A percentile compares a stretch with the other conserved stretches of the same genome.
These are phyloP conservation scores for Umbelopsis ramanniana DNA, from an alignment of 192 early-diverging fungal genomes.

Conservation along the genomic window DNA sequence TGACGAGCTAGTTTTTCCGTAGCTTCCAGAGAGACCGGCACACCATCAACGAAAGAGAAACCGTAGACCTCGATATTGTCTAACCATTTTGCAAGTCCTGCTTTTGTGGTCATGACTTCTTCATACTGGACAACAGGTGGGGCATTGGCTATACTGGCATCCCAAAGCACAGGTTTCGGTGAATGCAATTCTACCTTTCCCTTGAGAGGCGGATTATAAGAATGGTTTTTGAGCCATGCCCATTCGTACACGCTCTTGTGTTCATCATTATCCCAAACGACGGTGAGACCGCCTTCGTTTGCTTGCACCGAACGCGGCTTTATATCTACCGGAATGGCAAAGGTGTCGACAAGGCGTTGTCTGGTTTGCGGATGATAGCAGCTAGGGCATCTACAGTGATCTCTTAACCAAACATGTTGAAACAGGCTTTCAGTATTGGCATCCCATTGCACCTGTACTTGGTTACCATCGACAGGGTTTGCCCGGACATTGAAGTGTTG, in stretches of 20 bases:
- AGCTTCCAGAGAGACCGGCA: conserved; percentile 64
- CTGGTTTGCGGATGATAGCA: conserved; percentile 81
- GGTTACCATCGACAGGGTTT: neutral
- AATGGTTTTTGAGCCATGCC: conserved; percentile 67
- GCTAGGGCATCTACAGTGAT: conserved; percentile 78
- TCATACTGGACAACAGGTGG: conserved; percentile 58
- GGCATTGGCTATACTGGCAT: conserved; percentile 36
- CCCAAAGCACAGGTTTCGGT: conserved; percentile 27
- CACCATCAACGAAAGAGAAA: conserved; percentile 74
- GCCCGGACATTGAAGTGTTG: neutral
- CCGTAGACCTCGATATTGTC: conserved; percentile 69
- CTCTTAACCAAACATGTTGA: conserved; percentile 81
- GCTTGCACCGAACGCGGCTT: conserved; percentile 46
- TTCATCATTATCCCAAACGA: conserved; percentile 58
- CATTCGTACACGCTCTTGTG: conserved; percentile 64
- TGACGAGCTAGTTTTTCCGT: conserved; percentile 68
- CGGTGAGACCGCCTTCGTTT: conserved; percentile 42
- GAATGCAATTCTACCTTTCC: conserved; percentile 19
- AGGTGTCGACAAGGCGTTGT: conserved; percentile 78
- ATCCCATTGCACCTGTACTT: conserved; percentile 41
- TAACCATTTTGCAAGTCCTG: conserved; percentile 74
- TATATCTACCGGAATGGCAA: conserved; percentile 63
- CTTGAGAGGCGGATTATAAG: conserved; percentile 62
- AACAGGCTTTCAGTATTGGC: conserved; percentile 37
- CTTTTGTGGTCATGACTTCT: conserved; percentile 68